Percentiles rank a stretch among this genome's conserved stretches.
These are phyloP conservation scores for Globisporangium echinulatum DNA, from an alignment of 352 stramenopile species.

Conservation along the genomic window DNA sequence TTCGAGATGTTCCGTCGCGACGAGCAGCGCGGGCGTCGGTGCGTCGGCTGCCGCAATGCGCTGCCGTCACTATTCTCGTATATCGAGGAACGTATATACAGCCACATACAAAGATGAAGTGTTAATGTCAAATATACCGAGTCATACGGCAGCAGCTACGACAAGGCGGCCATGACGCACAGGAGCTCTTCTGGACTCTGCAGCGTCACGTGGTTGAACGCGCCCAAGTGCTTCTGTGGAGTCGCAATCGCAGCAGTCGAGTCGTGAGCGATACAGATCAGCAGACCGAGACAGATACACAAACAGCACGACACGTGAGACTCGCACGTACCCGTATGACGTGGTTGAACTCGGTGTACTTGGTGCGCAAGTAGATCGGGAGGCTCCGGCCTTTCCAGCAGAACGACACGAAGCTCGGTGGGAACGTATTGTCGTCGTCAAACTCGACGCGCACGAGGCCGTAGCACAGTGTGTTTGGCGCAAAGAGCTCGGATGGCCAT, in stretches of 20 bases:
- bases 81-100: background rate
- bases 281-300: too few relatives aligned
- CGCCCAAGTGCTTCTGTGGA: slow-evolving; percentile 71
- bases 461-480: slow-evolving; percentile 75
- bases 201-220: slow-evolving; percentile 67
- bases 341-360: slow-evolving; percentile 87
- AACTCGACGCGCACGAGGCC: slow-evolving; percentile 69
- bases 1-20: slow-evolving; percentile 72
- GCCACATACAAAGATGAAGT: background rate
- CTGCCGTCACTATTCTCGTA: slow-evolving; percentile 40
- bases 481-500: slow-evolving; percentile 77
- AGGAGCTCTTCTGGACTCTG: slow-evolving; percentile 71
- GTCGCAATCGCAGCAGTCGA: slow-evolving; percentile 7
- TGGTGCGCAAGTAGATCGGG: slow-evolving; percentile 80
- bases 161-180: slow-evolving; percentile 22
- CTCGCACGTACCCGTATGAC: slow-evolving; percentile 61
- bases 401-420: slow-evolving; percentile 74
- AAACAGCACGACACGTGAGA: too few relatives aligned
- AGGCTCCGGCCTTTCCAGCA: slow-evolving; percentile 87
- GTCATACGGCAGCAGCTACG: background rate
- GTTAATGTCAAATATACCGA: background rate
- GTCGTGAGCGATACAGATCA: background rate
- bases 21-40: slow-evolving; percentile 52
- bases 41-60: slow-evolving; percentile 53
- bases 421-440: slow-evolving; percentile 51